phyloP scores from a whole-genome alignment of 768 basidiomycete genomes.

The Harrya chromipes region DNA sequence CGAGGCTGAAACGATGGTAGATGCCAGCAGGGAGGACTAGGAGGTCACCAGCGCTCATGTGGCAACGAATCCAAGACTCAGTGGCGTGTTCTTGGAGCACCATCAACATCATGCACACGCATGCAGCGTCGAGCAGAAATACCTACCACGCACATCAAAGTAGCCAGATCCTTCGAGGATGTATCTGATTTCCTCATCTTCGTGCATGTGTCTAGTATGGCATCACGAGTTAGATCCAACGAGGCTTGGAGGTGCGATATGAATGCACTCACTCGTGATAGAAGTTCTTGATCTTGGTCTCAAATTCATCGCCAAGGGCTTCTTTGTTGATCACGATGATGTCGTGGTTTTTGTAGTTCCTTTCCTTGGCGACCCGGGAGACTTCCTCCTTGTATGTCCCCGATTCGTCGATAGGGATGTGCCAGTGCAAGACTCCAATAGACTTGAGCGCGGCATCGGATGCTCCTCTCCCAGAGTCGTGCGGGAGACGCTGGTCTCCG shows the following conservation, averaged over 20 bases:
- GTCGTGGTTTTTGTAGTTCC: conserved; percentile 82
- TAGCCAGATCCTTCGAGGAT: conserved; percentile 80
- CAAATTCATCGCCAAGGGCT: conserved; percentile 77
- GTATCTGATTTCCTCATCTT: conserved; percentile 93
- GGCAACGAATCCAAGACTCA: conserved; percentile 79
- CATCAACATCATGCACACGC: background rate
- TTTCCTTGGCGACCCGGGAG: conserved; percentile 60
- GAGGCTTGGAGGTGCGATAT: too few relatives aligned
- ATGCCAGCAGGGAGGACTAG: too few relatives aligned
- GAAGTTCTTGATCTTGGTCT: conserved; percentile 75
- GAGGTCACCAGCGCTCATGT: conserved; percentile 75
- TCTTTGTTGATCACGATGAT: conserved; percentile 71
- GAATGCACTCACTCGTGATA: conserved; percentile 63
- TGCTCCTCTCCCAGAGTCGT: conserved; percentile 60
- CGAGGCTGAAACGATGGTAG: conserved; percentile 94
- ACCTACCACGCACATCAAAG: conserved; percentile 82
- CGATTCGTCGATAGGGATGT: conserved; percentile 56
- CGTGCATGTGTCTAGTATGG: conserved; percentile 73
- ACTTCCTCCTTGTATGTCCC: conserved; percentile 48
- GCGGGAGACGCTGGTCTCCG: conserved; percentile 78
- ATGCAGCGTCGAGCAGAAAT: background rate
- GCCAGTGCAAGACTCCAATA: conserved; percentile 67
- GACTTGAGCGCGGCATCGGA: conserved; percentile 45
- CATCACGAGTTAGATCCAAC: background rate
- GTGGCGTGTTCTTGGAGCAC: conserved; percentile 52